These are phyloP conservation scores for Macrolepiota albuminosa DNA, from an alignment of 768 basidiomycete genomes.

Conservation along the genomic window DNA sequence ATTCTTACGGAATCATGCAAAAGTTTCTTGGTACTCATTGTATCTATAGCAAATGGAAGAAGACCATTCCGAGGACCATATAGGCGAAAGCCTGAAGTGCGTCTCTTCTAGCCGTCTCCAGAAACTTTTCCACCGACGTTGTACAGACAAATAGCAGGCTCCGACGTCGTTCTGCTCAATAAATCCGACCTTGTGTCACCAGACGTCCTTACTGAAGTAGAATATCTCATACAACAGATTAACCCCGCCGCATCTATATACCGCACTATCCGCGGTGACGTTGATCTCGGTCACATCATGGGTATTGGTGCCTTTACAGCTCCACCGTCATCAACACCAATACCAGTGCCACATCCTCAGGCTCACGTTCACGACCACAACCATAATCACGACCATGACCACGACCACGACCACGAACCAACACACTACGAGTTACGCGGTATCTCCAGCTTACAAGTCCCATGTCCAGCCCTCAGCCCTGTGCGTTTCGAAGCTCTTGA, in stretches of 20 bases:
- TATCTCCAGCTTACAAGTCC: constrained; percentile 77
- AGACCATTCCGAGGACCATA: constrained; percentile 54
- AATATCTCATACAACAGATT: constrained; percentile 60
- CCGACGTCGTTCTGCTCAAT: constrained; percentile 91
- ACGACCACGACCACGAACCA: constrained; percentile 13
- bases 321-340: constrained; percentile 28
- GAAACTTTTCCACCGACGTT: not conserved
- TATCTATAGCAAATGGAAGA: constrained; percentile 77
- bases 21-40: not conserved
- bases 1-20: not conserved
- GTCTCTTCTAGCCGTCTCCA: constrained; percentile 6
- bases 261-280: constrained; percentile 61
- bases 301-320: constrained; percentile 75
- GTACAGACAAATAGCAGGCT: constrained; percentile 82
- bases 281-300: constrained; percentile 76
- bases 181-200: constrained; percentile 74
- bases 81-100: constrained; percentile 79
- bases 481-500: constrained; percentile 54
- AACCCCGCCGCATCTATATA: constrained; percentile 80
- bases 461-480: constrained; percentile 48
- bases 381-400: not conserved
- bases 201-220: constrained; percentile 40
- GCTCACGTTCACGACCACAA: constrained; percentile 23
- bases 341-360: constrained; percentile 16
- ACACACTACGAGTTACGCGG: constrained; percentile 71